Conservation (phyloP, 306 rosid species). For the Nissolia schottii region DNA sequence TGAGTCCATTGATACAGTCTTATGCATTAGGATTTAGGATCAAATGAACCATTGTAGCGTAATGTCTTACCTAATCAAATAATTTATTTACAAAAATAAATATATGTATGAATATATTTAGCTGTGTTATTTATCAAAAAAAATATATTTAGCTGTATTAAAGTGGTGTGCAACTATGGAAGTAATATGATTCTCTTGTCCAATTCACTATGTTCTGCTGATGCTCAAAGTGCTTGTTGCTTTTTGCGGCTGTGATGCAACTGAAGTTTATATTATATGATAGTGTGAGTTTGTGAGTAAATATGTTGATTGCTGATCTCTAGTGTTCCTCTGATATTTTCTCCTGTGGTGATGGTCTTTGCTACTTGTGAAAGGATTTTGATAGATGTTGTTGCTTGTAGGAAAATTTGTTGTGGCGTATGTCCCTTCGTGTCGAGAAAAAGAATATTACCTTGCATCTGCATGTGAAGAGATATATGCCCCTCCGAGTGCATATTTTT, state of each 20-base stretch:
- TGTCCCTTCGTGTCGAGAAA: conserved; percentile 80
- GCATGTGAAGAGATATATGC: conserved; percentile 95
- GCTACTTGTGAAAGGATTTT: conserved; percentile 21
- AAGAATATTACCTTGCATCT: conserved; percentile 87
- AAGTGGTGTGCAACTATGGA: not conserved
- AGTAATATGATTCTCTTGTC: not conserved
- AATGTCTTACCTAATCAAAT: too few relatives aligned
- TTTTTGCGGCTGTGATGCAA: not conserved
- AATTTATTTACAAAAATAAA: too few relatives aligned
- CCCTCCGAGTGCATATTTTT: conserved; percentile 94
- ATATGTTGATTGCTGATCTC: not conserved
- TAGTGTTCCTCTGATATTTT: conserved; percentile 10
- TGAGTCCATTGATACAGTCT: not conserved
- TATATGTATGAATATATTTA: too few relatives aligned
- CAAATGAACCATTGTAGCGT: not conserved
- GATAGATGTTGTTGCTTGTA: conserved; percentile 32
- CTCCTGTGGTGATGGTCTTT: not conserved
- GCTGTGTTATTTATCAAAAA: too few relatives aligned
- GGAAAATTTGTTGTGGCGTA: conserved; percentile 86
- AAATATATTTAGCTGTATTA: not conserved
- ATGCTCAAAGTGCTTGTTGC: too few relatives aligned
- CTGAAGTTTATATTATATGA: not conserved
- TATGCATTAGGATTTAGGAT: not conserved
- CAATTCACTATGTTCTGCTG: not conserved
- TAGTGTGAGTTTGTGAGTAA: not conserved